Base-by-base conservation (phyloP, 129 eudicot species). In the Pseudognaphalium luteoalbum region DNA sequence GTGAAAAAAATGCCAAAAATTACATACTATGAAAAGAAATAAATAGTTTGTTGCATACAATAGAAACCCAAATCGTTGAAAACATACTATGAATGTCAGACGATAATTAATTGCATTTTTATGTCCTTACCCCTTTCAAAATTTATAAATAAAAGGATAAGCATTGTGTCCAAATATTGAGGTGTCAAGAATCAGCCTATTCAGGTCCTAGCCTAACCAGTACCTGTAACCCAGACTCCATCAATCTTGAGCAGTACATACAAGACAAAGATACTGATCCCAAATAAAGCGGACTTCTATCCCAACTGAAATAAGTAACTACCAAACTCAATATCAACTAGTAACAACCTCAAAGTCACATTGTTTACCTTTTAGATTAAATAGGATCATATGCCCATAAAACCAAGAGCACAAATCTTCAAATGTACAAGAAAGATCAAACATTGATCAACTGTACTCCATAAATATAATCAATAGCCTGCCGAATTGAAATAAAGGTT, bases 341-440 rank as follows among this genome's bases (percentile, higher is more conserved):
- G 68, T 14, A 62, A 57, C 4, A 57, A n/a, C 21, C 67, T 62
- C 67, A 14, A 22, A 62, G n/a, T 5, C 16, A 25, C 35, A 2
- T 30, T 10, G 68, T 32, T 25, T 63, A 32, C 69, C 7, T 30
- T 32, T 12, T 64, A 65, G 32, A 32, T 65, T 32, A 65, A 64
- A 14, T 2, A 65, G 21, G 21, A 15, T 65, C 25, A 32, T 65
- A 11, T 65, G 21, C 41, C 70, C 70, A 32, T 32, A 5, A 41
- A 67, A 35, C 67, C 67, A 67, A 67, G 56, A 12, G 72, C 77
- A 58, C 54, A 73, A 69, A 68, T 59, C 62, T 59, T 69, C 61
- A 58, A 62, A 70, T 60, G 70, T 76, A 70, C 71, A 77, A 22
- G 51, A 75, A 76, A 52, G 58, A 64, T 52, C 39, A 66, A 76